Evolutionary conservation across 2,329 filamentous ascomycete genomes (phyloP).

Genomic region (Calonectria ilicicola): DNA sequence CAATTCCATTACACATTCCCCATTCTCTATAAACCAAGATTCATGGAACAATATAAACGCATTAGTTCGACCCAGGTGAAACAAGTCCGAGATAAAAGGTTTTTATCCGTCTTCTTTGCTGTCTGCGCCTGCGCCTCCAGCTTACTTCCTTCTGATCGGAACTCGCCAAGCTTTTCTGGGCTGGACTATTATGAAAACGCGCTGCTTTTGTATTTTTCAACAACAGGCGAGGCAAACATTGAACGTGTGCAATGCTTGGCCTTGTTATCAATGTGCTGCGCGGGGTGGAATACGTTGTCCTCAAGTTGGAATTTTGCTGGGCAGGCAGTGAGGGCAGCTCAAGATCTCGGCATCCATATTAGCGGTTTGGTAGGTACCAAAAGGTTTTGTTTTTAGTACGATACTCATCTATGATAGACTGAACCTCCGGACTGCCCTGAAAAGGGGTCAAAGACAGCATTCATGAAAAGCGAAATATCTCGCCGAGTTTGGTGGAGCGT

Average conservation of each 20-base stretch:
- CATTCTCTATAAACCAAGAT: slow-evolving; percentile 42
- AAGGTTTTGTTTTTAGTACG: not conserved
- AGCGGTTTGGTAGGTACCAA: slow-evolving; percentile 31
- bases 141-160: slow-evolving; percentile 27
- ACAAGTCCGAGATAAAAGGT: slow-evolving; percentile 29
- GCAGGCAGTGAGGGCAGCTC: slow-evolving; percentile 43
- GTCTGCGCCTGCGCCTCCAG: slow-evolving; percentile 46
- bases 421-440: not conserved
- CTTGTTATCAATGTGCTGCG: slow-evolving; percentile 44
- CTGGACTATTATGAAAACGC: slow-evolving; percentile 33
- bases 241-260: slow-evolving; percentile 46
- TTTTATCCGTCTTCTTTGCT: slow-evolving; percentile 45
- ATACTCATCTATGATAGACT: not conserved
- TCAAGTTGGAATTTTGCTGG: slow-evolving; percentile 43
- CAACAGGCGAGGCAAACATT: slow-evolving; percentile 41
- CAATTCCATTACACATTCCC: slow-evolving; percentile 46
- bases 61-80: slow-evolving; percentile 19
- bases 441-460: slow-evolving; percentile 7
- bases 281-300: slow-evolving; percentile 46
- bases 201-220: slow-evolving; percentile 23
- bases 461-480: slow-evolving; percentile 31
- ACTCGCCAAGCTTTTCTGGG: slow-evolving; percentile 40
- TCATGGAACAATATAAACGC: slow-evolving; percentile 37
- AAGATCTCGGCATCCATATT: slow-evolving; percentile 44
- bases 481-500: slow-evolving; percentile 47